Percentiles rank a stretch among this genome's conserved stretches.
These are phyloP conservation scores for Glycine tomentella DNA, from an alignment of 306 rosid genomes.

Conservation along the genomic window DNA sequence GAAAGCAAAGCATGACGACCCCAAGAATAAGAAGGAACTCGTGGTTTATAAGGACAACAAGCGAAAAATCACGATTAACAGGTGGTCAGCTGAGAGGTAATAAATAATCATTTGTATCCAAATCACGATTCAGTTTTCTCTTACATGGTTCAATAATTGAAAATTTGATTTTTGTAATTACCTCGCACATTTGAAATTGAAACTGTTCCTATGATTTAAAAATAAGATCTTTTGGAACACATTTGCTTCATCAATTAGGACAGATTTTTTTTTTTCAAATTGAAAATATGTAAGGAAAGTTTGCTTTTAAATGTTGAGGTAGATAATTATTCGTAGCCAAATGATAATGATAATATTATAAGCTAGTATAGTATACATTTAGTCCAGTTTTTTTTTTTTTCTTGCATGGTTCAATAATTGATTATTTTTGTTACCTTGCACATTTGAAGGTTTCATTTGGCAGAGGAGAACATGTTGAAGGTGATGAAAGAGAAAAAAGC, in stretches of 20 bases:
- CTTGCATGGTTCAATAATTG: not conserved
- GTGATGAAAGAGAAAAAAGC: slow-evolving; percentile 78
- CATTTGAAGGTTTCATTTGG: slow-evolving; percentile 70
- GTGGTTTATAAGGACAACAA: slow-evolving; percentile 44
- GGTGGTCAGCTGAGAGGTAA: slow-evolving; percentile 61
- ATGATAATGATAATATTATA: too few species aligned
- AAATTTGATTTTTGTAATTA: not conserved
- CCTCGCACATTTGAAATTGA: slow-evolving; percentile 39
- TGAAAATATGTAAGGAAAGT: too few species aligned
- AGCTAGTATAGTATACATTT: not conserved
- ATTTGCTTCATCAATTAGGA: too few species aligned
- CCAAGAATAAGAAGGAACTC: slow-evolving; percentile 51
- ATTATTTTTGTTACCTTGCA: not conserved
- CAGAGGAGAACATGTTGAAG: slow-evolving; percentile 80
- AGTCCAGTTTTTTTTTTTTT: not conserved
- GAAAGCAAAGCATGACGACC: slow-evolving; percentile 38
- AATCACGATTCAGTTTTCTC: too few species aligned
- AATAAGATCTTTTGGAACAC: too few species aligned
- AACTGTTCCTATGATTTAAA: too few species aligned
- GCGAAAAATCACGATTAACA: slow-evolving; percentile 60
- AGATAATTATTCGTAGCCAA: too few species aligned
- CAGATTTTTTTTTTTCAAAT: too few species aligned
- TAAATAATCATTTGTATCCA: not conserved
- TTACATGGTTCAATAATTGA: not conserved
- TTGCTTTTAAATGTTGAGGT: too few species aligned